A percentile compares a stretch with the other conserved stretches of the same genome.
These are phyloP conservation scores for Termitomyces sp. DNA, from an alignment of 768 basidiomycete genomes.

Conservation along the genomic window DNA sequence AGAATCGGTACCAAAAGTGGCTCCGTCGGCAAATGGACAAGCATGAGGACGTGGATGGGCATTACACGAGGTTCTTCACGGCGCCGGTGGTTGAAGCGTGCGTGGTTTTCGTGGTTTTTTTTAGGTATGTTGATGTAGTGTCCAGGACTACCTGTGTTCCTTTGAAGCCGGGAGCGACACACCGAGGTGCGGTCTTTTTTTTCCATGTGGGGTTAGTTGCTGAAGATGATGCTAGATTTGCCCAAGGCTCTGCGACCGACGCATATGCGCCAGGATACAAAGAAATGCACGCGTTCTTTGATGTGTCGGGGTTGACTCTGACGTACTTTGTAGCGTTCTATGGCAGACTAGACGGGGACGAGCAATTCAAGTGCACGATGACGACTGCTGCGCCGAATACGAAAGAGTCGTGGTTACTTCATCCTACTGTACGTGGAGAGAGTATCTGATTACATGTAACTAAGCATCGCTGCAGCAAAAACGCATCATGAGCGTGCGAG, in stretches of 20 bases:
- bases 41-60: slow-evolving; percentile 39
- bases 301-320: neutral
- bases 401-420: slow-evolving; percentile 41
- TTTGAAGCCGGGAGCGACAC: slow-evolving; percentile 43
- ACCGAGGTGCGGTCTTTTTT: slow-evolving; percentile 32
- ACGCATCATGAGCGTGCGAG: slow-evolving; percentile 60
- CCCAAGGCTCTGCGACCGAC: slow-evolving; percentile 34
- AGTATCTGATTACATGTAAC: neutral
- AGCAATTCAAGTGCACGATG: slow-evolving; percentile 59
- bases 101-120: slow-evolving; percentile 11
- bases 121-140: neutral
- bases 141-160: slow-evolving; percentile 52
- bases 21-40: slow-evolving; percentile 24
- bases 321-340: slow-evolving; percentile 37
- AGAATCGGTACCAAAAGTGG: slow-evolving; percentile 38
- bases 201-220: neutral
- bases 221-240: slow-evolving; percentile 29
- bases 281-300: slow-evolving; percentile 2
- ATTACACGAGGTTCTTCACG: slow-evolving; percentile 47
- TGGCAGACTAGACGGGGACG: slow-evolving; percentile 48
- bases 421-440: slow-evolving; percentile 29
- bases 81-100: slow-evolving; percentile 47
- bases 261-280: slow-evolving; percentile 21
- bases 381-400: slow-evolving; percentile 48
- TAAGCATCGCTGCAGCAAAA: slow-evolving; percentile 48